Evolutionary conservation across 1,284 basidiomycete genomes (phyloP).

Genomic region (Rhodotorula sp.): DNA sequence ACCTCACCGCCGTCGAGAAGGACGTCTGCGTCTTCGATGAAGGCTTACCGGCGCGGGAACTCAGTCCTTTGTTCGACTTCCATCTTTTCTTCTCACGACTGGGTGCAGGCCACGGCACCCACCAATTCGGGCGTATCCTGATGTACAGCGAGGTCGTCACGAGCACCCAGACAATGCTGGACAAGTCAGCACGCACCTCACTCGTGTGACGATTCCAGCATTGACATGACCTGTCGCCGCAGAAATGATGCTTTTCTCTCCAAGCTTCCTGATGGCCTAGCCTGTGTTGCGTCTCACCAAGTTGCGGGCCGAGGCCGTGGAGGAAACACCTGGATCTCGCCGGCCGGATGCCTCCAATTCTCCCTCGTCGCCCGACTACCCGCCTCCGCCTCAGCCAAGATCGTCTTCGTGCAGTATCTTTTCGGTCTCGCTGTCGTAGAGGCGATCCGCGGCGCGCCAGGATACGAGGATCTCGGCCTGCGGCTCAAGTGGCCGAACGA

Average conservation of each 20-base stretch:
- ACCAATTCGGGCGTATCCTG: slow-evolving; percentile 64
- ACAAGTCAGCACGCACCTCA: slow-evolving; percentile 60
- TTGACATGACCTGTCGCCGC: slow-evolving; percentile 22
- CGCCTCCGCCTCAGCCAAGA: slow-evolving; percentile 61
- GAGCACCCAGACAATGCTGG: slow-evolving; percentile 92
- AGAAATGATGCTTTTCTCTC: slow-evolving; percentile 77
- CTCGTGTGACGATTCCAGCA: not conserved
- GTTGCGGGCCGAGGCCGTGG: slow-evolving; percentile 85
- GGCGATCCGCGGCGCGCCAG: slow-evolving; percentile 58
- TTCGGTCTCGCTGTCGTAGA: slow-evolving; percentile 86
- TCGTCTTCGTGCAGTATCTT: slow-evolving; percentile 96
- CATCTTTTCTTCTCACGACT: slow-evolving; percentile 48
- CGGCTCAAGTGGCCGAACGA: slow-evolving; percentile 98
- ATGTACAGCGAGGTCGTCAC: slow-evolving; percentile 87
- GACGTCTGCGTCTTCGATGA: slow-evolving; percentile 56
- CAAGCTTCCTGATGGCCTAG: slow-evolving; percentile 67
- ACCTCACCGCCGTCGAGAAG: slow-evolving; percentile 50
- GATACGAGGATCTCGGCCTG: slow-evolving; percentile 56
- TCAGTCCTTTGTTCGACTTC: slow-evolving; percentile 55
- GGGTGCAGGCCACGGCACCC: not conserved
- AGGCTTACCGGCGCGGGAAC: slow-evolving; percentile 42
- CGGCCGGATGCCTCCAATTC: slow-evolving; percentile 82
- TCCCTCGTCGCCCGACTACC: slow-evolving; percentile 70
- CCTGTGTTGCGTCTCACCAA: slow-evolving; percentile 84
- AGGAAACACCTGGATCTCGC: slow-evolving; percentile 88